These are phyloP conservation scores for Collybia nuda DNA, from an alignment of 768 basidiomycete species.

Conservation along the genomic window DNA sequence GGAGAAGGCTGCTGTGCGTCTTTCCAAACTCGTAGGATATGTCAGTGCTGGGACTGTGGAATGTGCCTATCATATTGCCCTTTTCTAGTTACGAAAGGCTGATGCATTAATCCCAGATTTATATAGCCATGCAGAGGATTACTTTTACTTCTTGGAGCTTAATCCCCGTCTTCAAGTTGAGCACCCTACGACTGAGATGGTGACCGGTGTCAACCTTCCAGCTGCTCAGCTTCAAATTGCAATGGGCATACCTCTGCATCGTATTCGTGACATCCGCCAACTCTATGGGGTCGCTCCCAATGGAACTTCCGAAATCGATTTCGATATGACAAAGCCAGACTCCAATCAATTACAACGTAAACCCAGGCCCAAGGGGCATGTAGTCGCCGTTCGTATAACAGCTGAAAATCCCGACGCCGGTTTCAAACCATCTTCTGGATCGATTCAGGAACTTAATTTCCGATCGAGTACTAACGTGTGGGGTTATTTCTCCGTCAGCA, in stretches of 20 bases:
- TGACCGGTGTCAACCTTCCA: conserved; percentile 97
- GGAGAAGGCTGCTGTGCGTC: conserved; percentile 98
- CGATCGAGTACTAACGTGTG: conserved; percentile 98
- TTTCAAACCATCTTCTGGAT: conserved; percentile 98
- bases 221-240: conserved; percentile 96
- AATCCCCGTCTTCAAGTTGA: conserved; percentile 99
- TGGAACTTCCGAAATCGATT: conserved; percentile 91
- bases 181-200: conserved; percentile 99
- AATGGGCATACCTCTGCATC: conserved; percentile 96
- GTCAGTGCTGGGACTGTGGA: conserved; percentile 99
- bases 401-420: conserved; percentile 99
- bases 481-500: conserved; percentile 99
- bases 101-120: conserved; percentile 57
- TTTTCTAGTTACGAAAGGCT: conserved; percentile 4
- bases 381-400: conserved; percentile 98
- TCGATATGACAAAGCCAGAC: conserved; percentile 90
- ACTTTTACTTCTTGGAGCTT: conserved; percentile 96
- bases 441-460: conserved; percentile 98
- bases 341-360: conserved; percentile 88
- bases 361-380: conserved; percentile 96
- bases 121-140: conserved; percentile 90
- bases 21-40: conserved; percentile 99
- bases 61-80: conserved; percentile 53
- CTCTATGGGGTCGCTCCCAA: conserved; percentile 94
- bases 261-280: conserved; percentile 93